phyloP scores from a whole-genome alignment of 257 asterid genomes.

The Solanum tarijense region DNA sequence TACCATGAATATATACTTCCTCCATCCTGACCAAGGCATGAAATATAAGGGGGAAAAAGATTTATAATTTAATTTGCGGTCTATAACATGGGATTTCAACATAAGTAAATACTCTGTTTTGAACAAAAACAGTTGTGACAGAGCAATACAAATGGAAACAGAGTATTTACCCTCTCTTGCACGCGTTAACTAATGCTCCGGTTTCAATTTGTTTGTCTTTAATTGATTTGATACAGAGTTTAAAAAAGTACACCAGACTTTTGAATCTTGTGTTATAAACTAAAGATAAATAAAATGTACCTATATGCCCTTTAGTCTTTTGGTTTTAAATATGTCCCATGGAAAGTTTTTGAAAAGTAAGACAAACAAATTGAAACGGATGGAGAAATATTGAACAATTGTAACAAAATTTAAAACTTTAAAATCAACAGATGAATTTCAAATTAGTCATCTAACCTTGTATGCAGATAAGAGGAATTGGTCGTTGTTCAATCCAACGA shows the following conservation, averaged over 20 bases:
- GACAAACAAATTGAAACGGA: neutral
- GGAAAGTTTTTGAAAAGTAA: neutral
- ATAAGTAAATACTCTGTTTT: neutral
- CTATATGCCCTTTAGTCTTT: neutral
- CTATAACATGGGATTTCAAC: too few relatives aligned
- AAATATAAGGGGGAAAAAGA: neutral
- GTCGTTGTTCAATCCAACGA: neutral
- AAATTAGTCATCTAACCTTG: neutral
- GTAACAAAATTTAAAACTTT: neutral
- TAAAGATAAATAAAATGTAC: neutral
- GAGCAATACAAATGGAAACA: neutral
- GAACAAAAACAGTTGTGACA: neutral
- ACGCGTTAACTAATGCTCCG: neutral
- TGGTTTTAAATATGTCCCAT: neutral
- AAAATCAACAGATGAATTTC: neutral
- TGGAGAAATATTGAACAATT: neutral
- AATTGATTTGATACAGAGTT: neutral
- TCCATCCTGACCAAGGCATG: neutral
- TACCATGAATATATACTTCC: neutral
- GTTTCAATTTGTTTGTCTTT: neutral
- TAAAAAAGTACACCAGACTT: neutral
- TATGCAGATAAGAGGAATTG: neutral
- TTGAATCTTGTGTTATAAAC: neutral
- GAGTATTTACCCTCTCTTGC: neutral
- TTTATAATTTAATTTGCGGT: neutral